These are phyloP conservation scores for Sphaerosporella brunnea DNA, from an alignment of 495 filamentous ascomycete species.

Conservation along the genomic window DNA sequence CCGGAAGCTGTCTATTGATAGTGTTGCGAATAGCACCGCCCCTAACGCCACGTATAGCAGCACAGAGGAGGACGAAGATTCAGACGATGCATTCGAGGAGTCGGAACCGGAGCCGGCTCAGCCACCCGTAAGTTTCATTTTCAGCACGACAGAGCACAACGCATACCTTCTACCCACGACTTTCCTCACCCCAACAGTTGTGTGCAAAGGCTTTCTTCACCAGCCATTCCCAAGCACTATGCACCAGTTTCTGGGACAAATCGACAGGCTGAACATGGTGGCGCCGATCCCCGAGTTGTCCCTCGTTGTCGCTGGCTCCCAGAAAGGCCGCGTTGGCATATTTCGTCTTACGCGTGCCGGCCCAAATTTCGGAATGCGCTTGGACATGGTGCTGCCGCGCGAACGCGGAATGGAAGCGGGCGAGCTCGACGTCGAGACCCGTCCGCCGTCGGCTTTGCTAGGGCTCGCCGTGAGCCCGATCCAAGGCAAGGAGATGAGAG, in stretches of 20 bases:
- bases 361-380: constrained; percentile 26
- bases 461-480: constrained; percentile 44
- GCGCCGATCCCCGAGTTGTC: constrained; percentile 60
- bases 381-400: constrained; percentile 21
- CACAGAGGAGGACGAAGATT: constrained; percentile 13
- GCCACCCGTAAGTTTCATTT: constrained; percentile 35
- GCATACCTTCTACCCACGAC: constrained; percentile 40
- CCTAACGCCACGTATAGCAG: too few species aligned
- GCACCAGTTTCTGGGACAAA: constrained; percentile 28
- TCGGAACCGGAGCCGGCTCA: constrained; percentile 6
- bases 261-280: constrained; percentile 60
- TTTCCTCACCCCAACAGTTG: constrained; percentile 30
- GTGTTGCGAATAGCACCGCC: too few species aligned
- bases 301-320: constrained; percentile 53
- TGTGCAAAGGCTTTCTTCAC: constrained; percentile 34
- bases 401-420: constrained; percentile 25
- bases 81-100: not conserved
- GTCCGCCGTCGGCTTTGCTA: constrained; percentile 33
- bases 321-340: constrained; percentile 56
- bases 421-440: constrained; percentile 16
- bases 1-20: too few species aligned
- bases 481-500: constrained; percentile 36
- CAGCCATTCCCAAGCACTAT: constrained; percentile 28
- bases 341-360: constrained; percentile 44
- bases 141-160: constrained; percentile 30